Percentiles rank a stretch among this genome's conserved stretches.
Conservation (phyloP, 805 yeast species). For the Ogataea angusta region DNA sequence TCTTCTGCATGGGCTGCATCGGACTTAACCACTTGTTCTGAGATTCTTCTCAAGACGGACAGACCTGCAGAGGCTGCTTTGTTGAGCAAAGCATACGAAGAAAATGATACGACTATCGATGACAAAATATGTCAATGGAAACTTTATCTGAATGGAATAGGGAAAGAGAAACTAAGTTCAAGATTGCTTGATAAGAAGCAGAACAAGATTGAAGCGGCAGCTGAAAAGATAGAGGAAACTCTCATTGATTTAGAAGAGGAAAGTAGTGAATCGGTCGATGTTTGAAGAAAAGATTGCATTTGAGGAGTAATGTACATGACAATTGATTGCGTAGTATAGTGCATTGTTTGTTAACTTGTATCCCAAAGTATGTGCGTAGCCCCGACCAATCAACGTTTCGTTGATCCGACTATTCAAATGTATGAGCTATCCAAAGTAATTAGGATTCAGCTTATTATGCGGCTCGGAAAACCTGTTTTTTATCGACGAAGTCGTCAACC, state of each 20-base stretch:
- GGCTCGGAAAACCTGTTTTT: conserved; percentile 41
- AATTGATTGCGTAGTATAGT: not conserved
- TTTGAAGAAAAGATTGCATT: not conserved
- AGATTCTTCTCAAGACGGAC: conserved; percentile 62
- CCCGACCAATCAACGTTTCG: not conserved
- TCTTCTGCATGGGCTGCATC: conserved; percentile 88
- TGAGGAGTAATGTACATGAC: not conserved
- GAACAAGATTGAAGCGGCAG: too few species aligned
- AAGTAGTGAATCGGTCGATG: conserved; percentile 10
- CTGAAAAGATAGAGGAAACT: too few species aligned
- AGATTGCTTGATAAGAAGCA: conserved; percentile 38
- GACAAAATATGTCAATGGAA: conserved; percentile 67
- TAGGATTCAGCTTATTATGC: too few species aligned
- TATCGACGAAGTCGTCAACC: conserved; percentile 41
- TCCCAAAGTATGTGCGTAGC: not conserved
- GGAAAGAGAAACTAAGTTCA: conserved; percentile 57
- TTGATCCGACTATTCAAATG: too few species aligned
- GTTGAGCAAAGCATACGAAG: conserved; percentile 68
- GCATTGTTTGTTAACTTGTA: not conserved
- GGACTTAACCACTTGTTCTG: conserved; percentile 59
- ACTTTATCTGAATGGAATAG: conserved; percentile 44
- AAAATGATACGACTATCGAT: conserved; percentile 39
- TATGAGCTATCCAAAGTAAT: too few species aligned
- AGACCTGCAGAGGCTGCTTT: conserved; percentile 84
- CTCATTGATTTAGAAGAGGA: too few species aligned